Percentiles rank a stretch among this genome's conserved stretches.
phyloP scores from a whole-genome alignment of 2,329 filamentous ascomycete species.

The Xylariomycetidae sp. region DNA sequence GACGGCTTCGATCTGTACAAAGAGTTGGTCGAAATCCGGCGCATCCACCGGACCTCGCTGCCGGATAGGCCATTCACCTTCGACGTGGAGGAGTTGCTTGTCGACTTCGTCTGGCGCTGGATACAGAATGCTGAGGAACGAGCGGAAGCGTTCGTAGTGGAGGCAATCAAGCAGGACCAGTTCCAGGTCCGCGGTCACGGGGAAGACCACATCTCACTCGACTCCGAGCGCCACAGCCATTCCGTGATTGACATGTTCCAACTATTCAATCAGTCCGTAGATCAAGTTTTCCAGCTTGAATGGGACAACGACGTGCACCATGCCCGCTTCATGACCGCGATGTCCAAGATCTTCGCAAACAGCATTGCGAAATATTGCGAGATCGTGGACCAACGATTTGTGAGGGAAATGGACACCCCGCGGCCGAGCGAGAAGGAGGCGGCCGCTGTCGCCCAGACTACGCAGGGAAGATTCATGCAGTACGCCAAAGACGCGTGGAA shows the following conservation, averaged over 20 bases:
- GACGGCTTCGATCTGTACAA: slow-evolving; percentile 94
- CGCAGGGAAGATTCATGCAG: slow-evolving; percentile 89
- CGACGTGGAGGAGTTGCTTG: slow-evolving; percentile 76
- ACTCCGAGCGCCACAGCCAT: slow-evolving; percentile 84
- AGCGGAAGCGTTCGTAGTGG: slow-evolving; percentile 77
- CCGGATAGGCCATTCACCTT: slow-evolving; percentile 75
- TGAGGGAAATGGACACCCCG: slow-evolving; percentile 86
- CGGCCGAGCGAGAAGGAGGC: slow-evolving; percentile 72
- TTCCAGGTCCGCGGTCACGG: slow-evolving; percentile 70
- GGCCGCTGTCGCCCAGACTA: slow-evolving; percentile 66
- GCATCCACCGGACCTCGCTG: slow-evolving; percentile 70
- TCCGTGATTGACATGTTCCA: slow-evolving; percentile 92
- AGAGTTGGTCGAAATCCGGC: slow-evolving; percentile 77
- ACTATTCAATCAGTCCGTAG: slow-evolving; percentile 85
- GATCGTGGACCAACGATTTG: slow-evolving; percentile 76
- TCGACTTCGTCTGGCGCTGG: slow-evolving; percentile 96
- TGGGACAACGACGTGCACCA: slow-evolving; percentile 94
- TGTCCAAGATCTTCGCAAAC: slow-evolving; percentile 76
- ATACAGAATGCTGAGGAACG: slow-evolving; percentile 74
- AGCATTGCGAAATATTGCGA: slow-evolving; percentile 90
- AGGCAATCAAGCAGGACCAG: slow-evolving; percentile 83
- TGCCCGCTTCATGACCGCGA: slow-evolving; percentile 92
- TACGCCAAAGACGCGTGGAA: slow-evolving; percentile 91
- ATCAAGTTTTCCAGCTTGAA: slow-evolving; percentile 77
- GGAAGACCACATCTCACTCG: slow-evolving; percentile 56